A percentile compares a stretch with the other conserved stretches of the same genome.
Evolutionary conservation across 2,329 filamentous ascomycete species (phyloP).

Genomic region (Ophiocordyceps camponoti-saundersi): DNA sequence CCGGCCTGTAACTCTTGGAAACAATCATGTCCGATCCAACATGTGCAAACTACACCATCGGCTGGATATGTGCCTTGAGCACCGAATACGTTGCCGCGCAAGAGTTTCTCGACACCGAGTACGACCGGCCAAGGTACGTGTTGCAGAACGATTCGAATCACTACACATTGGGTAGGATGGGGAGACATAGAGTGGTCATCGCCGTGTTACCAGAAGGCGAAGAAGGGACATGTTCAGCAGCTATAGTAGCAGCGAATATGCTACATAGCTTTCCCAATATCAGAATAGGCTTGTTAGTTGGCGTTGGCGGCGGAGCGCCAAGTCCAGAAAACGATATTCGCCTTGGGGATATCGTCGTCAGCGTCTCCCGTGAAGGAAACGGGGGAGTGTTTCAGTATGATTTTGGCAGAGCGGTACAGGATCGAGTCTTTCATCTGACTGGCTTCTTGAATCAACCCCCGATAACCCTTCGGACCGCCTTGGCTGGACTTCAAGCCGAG

Average conservation of each 20-base stretch:
- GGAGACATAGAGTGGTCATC: constrained; percentile 6
- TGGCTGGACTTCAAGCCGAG: neutral
- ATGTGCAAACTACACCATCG: too few species aligned
- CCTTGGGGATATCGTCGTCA: constrained; percentile 7
- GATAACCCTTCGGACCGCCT: neutral
- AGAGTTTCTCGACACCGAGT: too few species aligned
- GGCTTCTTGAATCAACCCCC: neutral
- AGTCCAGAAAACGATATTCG: constrained; percentile 15
- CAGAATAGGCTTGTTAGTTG: constrained; percentile 6
- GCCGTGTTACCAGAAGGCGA: constrained; percentile 3
- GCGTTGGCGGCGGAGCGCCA: constrained; percentile 14
- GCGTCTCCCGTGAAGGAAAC: neutral
- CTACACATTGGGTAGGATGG: constrained; percentile 5
- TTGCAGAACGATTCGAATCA: constrained; percentile 3
- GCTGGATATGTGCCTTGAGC: too few species aligned
- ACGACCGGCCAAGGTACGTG: too few species aligned
- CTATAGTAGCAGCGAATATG: constrained; percentile 11
- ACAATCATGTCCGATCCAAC: too few species aligned
- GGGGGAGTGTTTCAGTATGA: neutral
- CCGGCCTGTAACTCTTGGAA: too few species aligned
- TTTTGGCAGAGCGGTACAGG: constrained; percentile 7
- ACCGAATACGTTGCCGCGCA: too few species aligned
- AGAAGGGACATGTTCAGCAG: constrained; percentile 3
- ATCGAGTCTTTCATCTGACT: neutral
- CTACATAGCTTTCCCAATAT: constrained; percentile 13